phyloP scores from a whole-genome alignment of 2,329 filamentous ascomycete species.

The Phyllosticta citribraziliensis region DNA sequence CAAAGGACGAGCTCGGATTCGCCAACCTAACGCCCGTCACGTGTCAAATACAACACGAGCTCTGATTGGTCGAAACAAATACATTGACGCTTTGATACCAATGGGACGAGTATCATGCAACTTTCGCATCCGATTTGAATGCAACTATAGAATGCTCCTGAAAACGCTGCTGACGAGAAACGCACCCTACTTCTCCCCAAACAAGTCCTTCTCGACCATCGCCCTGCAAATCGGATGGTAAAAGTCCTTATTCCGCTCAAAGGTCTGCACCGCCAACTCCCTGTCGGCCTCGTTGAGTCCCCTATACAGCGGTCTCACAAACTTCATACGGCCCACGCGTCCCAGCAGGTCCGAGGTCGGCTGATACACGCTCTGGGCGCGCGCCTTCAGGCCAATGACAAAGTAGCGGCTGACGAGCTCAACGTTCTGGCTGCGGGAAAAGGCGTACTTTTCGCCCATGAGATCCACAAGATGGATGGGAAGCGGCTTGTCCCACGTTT shows the following conservation, averaged over 20 bases:
- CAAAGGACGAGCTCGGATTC: neutral
- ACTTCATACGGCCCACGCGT: slow-evolving; percentile 90
- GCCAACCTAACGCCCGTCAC: neutral
- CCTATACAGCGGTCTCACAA: slow-evolving; percentile 76
- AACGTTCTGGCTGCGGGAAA: slow-evolving; percentile 68
- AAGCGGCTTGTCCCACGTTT: slow-evolving; percentile 56
- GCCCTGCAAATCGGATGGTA: slow-evolving; percentile 85
- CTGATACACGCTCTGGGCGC: slow-evolving; percentile 58
- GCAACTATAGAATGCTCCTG: neutral
- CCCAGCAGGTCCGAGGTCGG: slow-evolving; percentile 68
- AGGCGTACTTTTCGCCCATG: slow-evolving; percentile 67
- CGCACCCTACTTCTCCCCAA: slow-evolving; percentile 23
- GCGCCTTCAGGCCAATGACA: slow-evolving; percentile 65
- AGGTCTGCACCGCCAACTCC: slow-evolving; percentile 67
- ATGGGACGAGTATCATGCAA: neutral
- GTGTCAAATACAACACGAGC: neutral
- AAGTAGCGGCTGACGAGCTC: slow-evolving; percentile 78
- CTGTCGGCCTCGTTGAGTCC: slow-evolving; percentile 65
- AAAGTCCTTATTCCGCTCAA: slow-evolving; percentile 79
- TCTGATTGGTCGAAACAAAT: neutral
- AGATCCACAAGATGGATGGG: slow-evolving; percentile 54
- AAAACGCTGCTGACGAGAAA: neutral
- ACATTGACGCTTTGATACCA: no score
- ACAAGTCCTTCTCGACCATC: slow-evolving; percentile 80
- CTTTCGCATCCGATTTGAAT: neutral